Evolutionary conservation across 805 yeast species (phyloP), one percentile per base, ranked within the genome.

Genomic region (Hemisphaericaspora nanyangensis): DNA sequence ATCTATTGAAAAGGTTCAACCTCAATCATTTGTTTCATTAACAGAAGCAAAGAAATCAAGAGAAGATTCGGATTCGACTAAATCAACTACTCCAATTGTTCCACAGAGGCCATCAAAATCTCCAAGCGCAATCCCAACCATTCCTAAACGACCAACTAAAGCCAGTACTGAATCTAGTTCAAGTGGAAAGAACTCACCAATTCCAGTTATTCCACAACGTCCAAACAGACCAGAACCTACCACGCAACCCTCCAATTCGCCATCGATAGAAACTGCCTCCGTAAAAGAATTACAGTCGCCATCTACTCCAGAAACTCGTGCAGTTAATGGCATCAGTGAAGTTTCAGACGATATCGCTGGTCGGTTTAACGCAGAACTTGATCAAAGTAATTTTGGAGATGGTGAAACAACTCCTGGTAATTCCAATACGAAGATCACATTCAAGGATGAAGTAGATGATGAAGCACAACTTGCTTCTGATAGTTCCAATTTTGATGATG

Each of bases 331-430:
- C n/a, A n/a, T n/a, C n/a, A n/a, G n/a, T n/a, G n/a, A n/a, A n/a
- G n/a, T n/a, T n/a, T n/a, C n/a, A n/a, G 10, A 22, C 15, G 16
- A 27, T 27, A 10, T n/a, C 15, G n/a, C n/a, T n/a, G n/a, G n/a
- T 17, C 32, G 17, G 7, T 35, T 35, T 15, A 35, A 39, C 24
- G 31, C 40, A 19, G 26, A 28, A 34, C 4, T 25, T 6, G 17
- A 31, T 28, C 27, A 22, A 27, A 15, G 20, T 10, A 17, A 12
- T 18, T 49, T 38, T 7, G 41, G 16, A 11, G 65, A 60, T 41
- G 65, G 65, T 1, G 66, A 61, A 17, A 56, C 50, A 31, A 61
- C 65, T 2, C 66, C 68, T 2, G 63, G 60, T 3, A 61, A 56
- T 28, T 47, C 61, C 1, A 56, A 54, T 12, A 59, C 62, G 1